These are phyloP conservation scores for Nicotiana knightiana DNA, from an alignment of 257 asterid genomes.

Conservation along the genomic window DNA sequence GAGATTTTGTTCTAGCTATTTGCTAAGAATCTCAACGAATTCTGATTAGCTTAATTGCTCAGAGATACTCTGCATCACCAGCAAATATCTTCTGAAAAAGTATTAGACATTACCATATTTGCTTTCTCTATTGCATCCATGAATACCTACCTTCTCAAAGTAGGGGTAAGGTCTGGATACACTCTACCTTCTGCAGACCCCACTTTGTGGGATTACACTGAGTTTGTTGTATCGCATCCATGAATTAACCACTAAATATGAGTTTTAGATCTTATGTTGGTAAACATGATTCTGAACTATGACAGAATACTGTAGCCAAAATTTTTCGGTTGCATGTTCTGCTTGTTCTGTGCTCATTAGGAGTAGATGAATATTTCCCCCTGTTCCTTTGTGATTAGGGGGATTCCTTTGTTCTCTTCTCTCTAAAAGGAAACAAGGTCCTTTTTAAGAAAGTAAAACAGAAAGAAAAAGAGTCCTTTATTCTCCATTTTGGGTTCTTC, in stretches of 20 bases:
- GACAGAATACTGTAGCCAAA: neutral
- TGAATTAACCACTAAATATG: neutral
- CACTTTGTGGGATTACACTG: too few species aligned
- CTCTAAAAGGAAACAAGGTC: too few species aligned
- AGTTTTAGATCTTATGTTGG: neutral
- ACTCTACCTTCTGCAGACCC: too few species aligned
- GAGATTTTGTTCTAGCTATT: neutral
- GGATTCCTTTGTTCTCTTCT: neutral
- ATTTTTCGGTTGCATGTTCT: neutral
- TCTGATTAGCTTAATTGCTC: neutral
- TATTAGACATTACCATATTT: neutral
- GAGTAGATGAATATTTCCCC: neutral
- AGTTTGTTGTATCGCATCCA: neutral
- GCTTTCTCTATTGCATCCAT: neutral
- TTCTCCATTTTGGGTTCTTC: neutral
- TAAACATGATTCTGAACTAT: neutral
- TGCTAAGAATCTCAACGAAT: neutral
- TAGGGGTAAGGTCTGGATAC: too few species aligned
- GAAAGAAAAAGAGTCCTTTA: too few species aligned
- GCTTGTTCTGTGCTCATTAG: neutral
- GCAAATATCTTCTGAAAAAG: neutral
- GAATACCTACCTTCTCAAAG: too few species aligned
- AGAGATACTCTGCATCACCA: neutral
- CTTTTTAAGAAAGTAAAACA: too few species aligned
- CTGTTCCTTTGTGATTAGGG: neutral